These are phyloP conservation scores for Coniochaeta sp. DNA, from an alignment of 2,329 filamentous ascomycete species.

Conservation along the genomic window DNA sequence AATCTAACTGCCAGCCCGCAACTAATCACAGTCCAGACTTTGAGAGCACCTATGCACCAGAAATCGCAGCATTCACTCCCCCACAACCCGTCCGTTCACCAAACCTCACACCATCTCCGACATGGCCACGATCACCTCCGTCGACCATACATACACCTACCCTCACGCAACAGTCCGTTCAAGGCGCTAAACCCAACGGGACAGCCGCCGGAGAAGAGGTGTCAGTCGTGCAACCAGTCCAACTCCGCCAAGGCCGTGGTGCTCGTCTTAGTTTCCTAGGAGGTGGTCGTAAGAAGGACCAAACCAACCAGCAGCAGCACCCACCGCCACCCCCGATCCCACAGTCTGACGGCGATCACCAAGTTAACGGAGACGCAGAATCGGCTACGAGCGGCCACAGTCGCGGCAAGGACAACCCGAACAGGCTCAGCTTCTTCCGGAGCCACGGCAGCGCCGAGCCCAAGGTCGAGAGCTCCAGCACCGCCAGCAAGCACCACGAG, in stretches of 20 bases:
- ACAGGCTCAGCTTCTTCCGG: conserved; percentile 39
- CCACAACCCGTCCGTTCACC: conserved; percentile 34
- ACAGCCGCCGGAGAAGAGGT: conserved; percentile 37
- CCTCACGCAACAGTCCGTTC: conserved; percentile 17
- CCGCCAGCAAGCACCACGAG: not conserved
- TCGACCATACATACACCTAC: conserved; percentile 24
- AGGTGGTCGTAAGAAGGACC: conserved; percentile 42
- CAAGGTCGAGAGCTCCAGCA: not conserved
- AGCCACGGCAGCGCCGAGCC: not conserved
- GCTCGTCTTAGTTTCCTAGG: conserved; percentile 51
- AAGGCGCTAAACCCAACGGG: conserved; percentile 12
- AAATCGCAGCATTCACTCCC: conserved; percentile 56
- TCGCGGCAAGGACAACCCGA: conserved; percentile 16
- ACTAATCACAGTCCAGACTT: conserved; percentile 40
- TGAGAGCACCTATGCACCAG: conserved; percentile 54
- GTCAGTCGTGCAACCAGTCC: conserved; percentile 42
- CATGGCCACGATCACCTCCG: conserved; percentile 42
- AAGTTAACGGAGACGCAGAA: conserved; percentile 7
- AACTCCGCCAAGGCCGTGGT: conserved; percentile 40
- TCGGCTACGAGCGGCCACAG: not conserved
- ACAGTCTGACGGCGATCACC: conserved; percentile 5
- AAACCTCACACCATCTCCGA: conserved; percentile 34
- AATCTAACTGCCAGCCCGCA: not conserved
- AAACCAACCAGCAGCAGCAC: conserved; percentile 7
- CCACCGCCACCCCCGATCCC: conserved; percentile 7